phyloP scores from a whole-genome alignment of 495 filamentous ascomycete species.

The Lophiostoma macrostomum region DNA sequence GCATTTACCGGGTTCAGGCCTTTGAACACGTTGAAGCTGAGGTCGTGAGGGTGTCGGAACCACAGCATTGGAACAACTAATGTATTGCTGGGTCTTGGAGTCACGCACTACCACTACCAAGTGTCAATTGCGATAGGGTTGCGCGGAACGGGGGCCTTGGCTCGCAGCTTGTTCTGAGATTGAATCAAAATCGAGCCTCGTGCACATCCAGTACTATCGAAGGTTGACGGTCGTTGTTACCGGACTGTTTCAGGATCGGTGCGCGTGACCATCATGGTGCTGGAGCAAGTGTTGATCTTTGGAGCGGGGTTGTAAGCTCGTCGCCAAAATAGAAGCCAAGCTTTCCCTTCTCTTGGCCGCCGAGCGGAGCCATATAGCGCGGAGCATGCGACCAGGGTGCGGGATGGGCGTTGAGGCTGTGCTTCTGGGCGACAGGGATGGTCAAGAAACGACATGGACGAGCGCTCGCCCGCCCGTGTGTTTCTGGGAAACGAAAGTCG shows the following conservation, averaged over 20 bases:
- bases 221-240: background rate
- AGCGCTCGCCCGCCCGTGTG: too few relatives aligned
- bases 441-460: background rate
- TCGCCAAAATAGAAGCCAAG: constrained; percentile 19
- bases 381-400: constrained; percentile 9
- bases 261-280: constrained; percentile 17
- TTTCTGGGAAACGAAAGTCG: constrained; percentile 1
- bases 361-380: constrained; percentile 16
- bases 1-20: constrained; percentile 6
- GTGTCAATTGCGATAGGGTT: constrained; percentile 2
- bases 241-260: constrained; percentile 14
- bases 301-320: constrained; percentile 15
- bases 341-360: background rate
- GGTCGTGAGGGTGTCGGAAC: constrained; percentile 15
- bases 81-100: constrained; percentile 9
- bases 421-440: background rate
- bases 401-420: constrained; percentile 32
- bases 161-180: constrained; percentile 7
- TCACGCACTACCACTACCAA: background rate
- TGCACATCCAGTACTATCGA: background rate
- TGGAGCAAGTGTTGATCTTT: constrained; percentile 7
- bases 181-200: background rate
- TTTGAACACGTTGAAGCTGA: constrained; percentile 3
- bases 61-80: constrained; percentile 12
- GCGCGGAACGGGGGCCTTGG: constrained; percentile 19